Conservation (phyloP, 768 basidiomycete genomes). For the Boletellus ananas region DNA sequence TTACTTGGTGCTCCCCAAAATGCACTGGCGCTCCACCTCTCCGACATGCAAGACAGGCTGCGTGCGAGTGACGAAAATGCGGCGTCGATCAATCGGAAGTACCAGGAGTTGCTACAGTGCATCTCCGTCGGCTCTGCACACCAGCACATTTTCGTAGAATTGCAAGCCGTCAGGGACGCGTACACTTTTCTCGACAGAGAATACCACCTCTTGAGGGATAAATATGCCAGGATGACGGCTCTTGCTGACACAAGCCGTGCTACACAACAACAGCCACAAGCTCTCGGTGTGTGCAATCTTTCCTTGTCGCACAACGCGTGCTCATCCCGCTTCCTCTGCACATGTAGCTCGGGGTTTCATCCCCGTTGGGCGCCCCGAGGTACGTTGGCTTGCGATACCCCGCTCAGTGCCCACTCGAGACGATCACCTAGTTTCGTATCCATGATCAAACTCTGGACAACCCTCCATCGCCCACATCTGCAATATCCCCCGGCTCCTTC, state of each 20-base stretch:
- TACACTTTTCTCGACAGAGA: slow-evolving; percentile 22
- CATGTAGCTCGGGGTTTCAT: slow-evolving; percentile 1
- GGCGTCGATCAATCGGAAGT: slow-evolving; percentile 15
- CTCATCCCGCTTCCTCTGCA: not conserved
- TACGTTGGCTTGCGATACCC: slow-evolving; percentile 1
- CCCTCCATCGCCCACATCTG: slow-evolving; percentile 7
- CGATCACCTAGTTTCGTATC: not conserved
- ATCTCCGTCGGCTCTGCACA: slow-evolving; percentile 11
- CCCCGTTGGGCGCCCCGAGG: slow-evolving; percentile 11
- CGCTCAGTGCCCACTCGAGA: not conserved
- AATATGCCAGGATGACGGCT: slow-evolving; percentile 17
- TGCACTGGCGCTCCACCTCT: slow-evolving; percentile 15
- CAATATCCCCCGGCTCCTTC: not conserved
- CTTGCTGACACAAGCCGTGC: slow-evolving; percentile 1
- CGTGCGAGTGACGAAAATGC: slow-evolving; percentile 19
- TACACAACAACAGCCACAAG: slow-evolving; percentile 9
- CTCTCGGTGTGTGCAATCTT: slow-evolving; percentile 2
- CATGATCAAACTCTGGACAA: slow-evolving; percentile 6
- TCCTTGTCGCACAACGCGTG: not conserved
- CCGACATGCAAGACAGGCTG: slow-evolving; percentile 27
- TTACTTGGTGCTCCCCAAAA: slow-evolving; percentile 16
- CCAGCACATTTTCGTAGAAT: slow-evolving; percentile 17
- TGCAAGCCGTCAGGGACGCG: slow-evolving; percentile 16
- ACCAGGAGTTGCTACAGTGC: slow-evolving; percentile 23
- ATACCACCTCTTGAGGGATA: slow-evolving; percentile 17